A percentile compares a stretch with the other conserved stretches of the same genome.
These are phyloP conservation scores for Aureobasidium sp. DNA, from an alignment of 2,329 filamentous ascomycete species.

Conservation along the genomic window DNA sequence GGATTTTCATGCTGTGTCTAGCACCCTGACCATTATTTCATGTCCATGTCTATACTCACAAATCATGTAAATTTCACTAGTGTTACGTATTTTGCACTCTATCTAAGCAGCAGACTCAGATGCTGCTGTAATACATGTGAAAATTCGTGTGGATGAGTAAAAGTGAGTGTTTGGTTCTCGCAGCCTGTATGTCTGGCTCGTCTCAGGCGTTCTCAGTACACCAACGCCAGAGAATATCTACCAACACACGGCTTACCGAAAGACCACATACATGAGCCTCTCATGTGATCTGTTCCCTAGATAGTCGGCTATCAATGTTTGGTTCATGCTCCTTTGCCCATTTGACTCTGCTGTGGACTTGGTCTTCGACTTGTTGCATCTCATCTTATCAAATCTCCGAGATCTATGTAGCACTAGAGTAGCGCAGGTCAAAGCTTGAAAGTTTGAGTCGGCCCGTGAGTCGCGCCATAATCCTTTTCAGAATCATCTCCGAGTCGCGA, in stretches of 20 bases:
- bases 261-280: not conserved
- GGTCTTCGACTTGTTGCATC: not conserved
- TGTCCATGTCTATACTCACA: not conserved
- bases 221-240: too few relatives aligned
- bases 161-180: not conserved
- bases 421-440: not conserved
- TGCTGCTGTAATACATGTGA: too few relatives aligned
- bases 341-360: not conserved
- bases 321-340: not conserved
- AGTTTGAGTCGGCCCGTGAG: not conserved
- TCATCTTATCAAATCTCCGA: conserved; percentile 10
- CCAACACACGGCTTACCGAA: not conserved
- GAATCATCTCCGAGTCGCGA: not conserved
- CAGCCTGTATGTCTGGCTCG: too few relatives aligned
- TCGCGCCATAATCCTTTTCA: not conserved
- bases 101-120: too few relatives aligned
- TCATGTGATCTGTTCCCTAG: not conserved
- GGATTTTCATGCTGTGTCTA: not conserved
- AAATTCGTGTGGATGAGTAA: too few relatives aligned
- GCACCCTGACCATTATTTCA: not conserved
- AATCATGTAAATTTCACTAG: too few relatives aligned
- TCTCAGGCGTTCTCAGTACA: too few relatives aligned
- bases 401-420: conserved; percentile 3
- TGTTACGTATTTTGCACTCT: too few relatives aligned
- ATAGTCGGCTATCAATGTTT: not conserved